Evolutionary conservation across 352 stramenopile species (phyloP).

Genomic region (Saprolegnia parasitica): DNA sequence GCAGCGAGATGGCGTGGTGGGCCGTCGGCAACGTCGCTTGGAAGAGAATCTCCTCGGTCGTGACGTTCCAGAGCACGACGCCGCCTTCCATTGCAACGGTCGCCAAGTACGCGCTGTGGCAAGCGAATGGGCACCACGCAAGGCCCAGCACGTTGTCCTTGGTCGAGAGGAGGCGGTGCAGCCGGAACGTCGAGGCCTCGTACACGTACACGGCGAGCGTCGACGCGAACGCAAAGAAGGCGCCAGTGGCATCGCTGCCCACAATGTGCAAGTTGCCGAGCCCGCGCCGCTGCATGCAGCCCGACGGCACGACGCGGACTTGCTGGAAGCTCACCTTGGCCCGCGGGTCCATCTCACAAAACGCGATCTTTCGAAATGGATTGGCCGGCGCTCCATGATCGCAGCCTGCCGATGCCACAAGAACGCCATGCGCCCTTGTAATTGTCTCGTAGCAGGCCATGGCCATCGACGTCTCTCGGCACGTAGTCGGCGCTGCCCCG

Average conservation of each 20-base stretch:
- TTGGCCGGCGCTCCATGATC: too few species aligned
- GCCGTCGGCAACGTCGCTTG: neutral
- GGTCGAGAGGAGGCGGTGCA: constrained; percentile 22
- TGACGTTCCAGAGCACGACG: constrained; percentile 20
- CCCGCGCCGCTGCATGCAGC: constrained; percentile 26
- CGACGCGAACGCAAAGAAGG: constrained; percentile 26
- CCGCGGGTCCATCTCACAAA: neutral
- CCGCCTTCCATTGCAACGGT: neutral
- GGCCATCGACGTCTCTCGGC: too few species aligned
- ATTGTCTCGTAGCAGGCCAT: too few species aligned
- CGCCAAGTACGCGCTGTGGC: constrained; percentile 8
- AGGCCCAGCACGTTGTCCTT: constrained; percentile 24
- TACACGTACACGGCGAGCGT: constrained; percentile 27
- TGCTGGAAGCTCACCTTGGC: constrained; percentile 16
- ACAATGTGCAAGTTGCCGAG: constrained; percentile 24
- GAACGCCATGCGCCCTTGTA: too few species aligned
- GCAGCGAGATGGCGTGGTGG: constrained; percentile 6
- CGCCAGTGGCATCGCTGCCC: constrained; percentile 5
- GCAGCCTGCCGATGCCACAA: too few species aligned
- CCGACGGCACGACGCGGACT: constrained; percentile 22
- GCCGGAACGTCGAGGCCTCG: neutral
- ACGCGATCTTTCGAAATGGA: constrained; percentile 3
- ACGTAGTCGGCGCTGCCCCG: too few species aligned
- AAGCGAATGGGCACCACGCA: constrained; percentile 1
- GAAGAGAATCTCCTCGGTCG: constrained; percentile 24